Percentiles rank a stretch among this genome's conserved stretches.
These are phyloP conservation scores for Fennellomyces sp. DNA, from an alignment of 371 early-diverging fungal genomes.

Conservation along the genomic window DNA sequence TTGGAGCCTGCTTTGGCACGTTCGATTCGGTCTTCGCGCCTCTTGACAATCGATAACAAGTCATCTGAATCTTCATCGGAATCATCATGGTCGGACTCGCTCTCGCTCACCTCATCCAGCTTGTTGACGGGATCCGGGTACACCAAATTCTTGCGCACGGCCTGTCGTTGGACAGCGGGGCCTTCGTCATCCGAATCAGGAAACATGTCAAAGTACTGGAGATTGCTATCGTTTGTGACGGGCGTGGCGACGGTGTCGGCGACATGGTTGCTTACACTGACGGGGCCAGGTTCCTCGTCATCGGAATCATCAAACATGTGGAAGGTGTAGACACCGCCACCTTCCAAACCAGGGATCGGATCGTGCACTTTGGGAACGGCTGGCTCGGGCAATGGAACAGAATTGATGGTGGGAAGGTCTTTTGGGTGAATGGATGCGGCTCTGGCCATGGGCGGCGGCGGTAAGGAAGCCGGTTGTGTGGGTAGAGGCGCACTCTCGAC, in stretches of 20 bases:
- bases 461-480: background rate
- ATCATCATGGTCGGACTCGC: constrained; percentile 2
- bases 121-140: constrained; percentile 7
- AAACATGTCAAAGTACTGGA: constrained; percentile 11
- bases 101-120: constrained; percentile 8
- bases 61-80: constrained; percentile 3
- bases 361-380: background rate
- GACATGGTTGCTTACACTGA: background rate
- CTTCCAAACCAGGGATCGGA: background rate
- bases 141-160: background rate
- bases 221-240: background rate
- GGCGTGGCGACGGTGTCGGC: background rate
- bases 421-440: background rate
- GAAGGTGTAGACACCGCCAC: constrained; percentile 7
- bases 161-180: background rate
- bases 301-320: background rate
- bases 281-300: background rate
- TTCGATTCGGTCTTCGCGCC: constrained; percentile 9
- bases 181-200: constrained; percentile 8
- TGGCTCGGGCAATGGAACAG: background rate
- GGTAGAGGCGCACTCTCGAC: background rate
- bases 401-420: background rate
- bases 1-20: constrained; percentile 1
- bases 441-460: background rate
- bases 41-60: constrained; percentile 1